Evolutionary conservation across 2,329 filamentous ascomycete genomes (phyloP), one percentile per base, ranked within the genome.

Genomic region (Cordyceps sp.): DNA sequence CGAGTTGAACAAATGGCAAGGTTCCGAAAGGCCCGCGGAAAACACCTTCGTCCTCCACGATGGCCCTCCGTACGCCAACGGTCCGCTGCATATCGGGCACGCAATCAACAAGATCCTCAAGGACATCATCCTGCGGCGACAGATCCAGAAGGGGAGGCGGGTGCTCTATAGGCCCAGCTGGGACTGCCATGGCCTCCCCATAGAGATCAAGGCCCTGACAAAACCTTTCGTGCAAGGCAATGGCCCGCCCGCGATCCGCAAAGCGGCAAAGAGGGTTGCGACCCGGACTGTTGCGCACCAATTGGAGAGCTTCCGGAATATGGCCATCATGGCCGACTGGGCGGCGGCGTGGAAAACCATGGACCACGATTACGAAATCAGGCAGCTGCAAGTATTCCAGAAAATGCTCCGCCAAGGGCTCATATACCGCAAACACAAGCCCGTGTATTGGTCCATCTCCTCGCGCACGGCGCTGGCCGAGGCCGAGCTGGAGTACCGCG

Each of bases 181-280:
- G 90, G 92, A 98, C 52, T 98, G 90, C 42, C 90, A 98, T 61
- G 90, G 90, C 1, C 66, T 98, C 30, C 90, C 90, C 1, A 98
- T 98, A 48, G 90, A 98, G 63, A 68, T 96, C 45, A 98, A 96
- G 57, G 90, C 86, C 17, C 66, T 98, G 13, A 79, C 80, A 44
- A 55, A 59, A 42, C 52, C 52, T 39, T 38, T 45, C 34, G 41
- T 50, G 45, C 62, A 59, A 38, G 48, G 44, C 30, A 61, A 64
- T 47, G 60, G 54, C 17, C 55, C 71, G 1, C 58, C 73, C 31
- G 66, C 70, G 39, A 69, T 85, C 37, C 69, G 82, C 16, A 55
- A 64, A 34, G 64, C 67, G 1, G 82, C 82, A 7, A 62, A 73
- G 33, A 55, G 66, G 16, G 59, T 90, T 25, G 83, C 83, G 5